These are phyloP conservation scores for Albatrellus sp. DNA, from an alignment of 1,284 basidiomycete species.

Conservation along the genomic window DNA sequence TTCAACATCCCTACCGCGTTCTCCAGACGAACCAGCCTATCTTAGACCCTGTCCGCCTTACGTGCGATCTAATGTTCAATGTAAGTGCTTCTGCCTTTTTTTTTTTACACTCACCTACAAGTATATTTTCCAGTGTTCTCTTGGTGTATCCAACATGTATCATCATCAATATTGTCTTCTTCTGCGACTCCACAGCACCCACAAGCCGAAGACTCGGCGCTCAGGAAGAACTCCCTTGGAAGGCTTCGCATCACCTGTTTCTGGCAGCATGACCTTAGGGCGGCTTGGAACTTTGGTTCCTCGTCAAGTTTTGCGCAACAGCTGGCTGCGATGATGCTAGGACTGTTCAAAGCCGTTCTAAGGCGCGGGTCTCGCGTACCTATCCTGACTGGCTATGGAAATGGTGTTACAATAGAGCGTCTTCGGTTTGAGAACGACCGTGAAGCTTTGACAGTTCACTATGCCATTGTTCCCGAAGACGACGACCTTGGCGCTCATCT, in stretches of 20 bases:
- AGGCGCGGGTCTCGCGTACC: constrained; percentile 69
- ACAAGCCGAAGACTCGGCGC: constrained; percentile 21
- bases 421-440: constrained; percentile 70
- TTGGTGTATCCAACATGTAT: constrained; percentile 76
- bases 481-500: constrained; percentile 32
- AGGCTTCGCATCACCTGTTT: constrained; percentile 77
- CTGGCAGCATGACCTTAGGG: constrained; percentile 93
- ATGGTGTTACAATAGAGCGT: constrained; percentile 70
- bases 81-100: constrained; percentile 31
- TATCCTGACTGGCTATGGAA: constrained; percentile 67
- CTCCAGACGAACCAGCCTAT: constrained; percentile 85
- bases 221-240: constrained; percentile 17
- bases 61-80: constrained; percentile 80
- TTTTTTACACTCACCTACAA: constrained; percentile 8
- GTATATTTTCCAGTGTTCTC: constrained; percentile 55
- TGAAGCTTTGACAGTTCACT: constrained; percentile 77
- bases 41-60: constrained; percentile 90
- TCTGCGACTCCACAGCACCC: constrained; percentile 13
- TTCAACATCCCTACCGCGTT: constrained; percentile 90
- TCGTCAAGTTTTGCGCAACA: constrained; percentile 51
- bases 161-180: constrained; percentile 34
- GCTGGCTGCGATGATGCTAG: constrained; percentile 70
- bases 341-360: constrained; percentile 67
- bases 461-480: constrained; percentile 73
- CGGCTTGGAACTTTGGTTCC: constrained; percentile 72